Evolutionary conservation across 2,329 filamentous ascomycete species (phyloP), one percentile per base, ranked within the genome.

Genomic region (Aspergillus tanneri): DNA sequence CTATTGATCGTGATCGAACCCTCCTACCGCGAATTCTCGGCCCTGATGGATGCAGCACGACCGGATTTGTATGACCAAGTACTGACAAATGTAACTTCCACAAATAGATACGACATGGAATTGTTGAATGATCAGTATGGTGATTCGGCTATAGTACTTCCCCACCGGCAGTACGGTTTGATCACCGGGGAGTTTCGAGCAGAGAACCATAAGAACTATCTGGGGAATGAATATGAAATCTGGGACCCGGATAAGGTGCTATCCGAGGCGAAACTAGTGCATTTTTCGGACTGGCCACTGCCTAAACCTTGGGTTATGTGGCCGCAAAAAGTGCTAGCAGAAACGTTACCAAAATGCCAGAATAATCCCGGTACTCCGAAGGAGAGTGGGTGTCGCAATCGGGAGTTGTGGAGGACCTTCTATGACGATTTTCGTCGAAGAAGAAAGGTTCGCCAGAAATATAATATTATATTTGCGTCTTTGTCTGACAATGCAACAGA

Each of bases 281-380:
- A 88, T 63, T 88, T 88, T 63, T 85, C 81, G 10, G 86, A 89
- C 60, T 86, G 81, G 81, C 86, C 85, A 1, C 57, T 87, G 5
- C 83, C 84, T 0, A 88, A 88, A 55, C 81, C 81, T 2, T 83
- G 80, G 80, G 65, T 80, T 4, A 69, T 70, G 67, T 71, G 67
- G 67, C 64, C 67, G 14, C 62, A 60, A 23, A 56, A 62, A 16
- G 47, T 64, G 41, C 43, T 71, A 19, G 60, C 60, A 1, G 59
- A 65, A 28, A 58, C 66, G 44, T 55, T 67, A 45, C 68, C 68
- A 1, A 62, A 58, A 40, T 71, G 68, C 32, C 60, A 69, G 27
- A 50, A 60, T 24, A 61, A 66, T 7, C 67, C 68, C 3, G 68
- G 68, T 3, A 68, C 66, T 7, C 38, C 61, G 3, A 46, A 66